Evolutionary conservation across 805 yeast genomes (phyloP).

Genomic region (Diddensiella transvaalensis): DNA sequence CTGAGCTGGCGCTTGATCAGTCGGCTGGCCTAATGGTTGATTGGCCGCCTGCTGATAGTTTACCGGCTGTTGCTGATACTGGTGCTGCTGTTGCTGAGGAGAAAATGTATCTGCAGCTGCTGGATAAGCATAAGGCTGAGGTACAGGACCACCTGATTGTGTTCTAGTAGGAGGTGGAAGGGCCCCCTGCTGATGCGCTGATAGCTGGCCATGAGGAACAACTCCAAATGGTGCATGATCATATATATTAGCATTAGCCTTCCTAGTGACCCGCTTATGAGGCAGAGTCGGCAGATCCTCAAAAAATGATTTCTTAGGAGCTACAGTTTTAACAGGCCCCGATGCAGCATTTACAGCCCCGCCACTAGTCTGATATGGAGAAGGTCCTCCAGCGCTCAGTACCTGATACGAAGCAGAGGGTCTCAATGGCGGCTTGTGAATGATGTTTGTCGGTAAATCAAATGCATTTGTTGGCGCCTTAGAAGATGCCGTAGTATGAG

Average conservation of each 20-base stretch:
- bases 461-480: constrained; percentile 27
- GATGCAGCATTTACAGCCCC: constrained; percentile 1
- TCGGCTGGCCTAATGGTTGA: background rate
- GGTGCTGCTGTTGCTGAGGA: constrained; percentile 13
- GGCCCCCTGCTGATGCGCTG: background rate
- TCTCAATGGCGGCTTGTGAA: constrained; percentile 27
- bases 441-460: constrained; percentile 33
- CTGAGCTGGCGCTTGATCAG: background rate
- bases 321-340: constrained; percentile 15
- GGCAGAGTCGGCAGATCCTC: constrained; percentile 52
- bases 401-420: constrained; percentile 23
- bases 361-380: background rate
- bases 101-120: background rate
- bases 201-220: too few relatives aligned
- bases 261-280: constrained; percentile 22
- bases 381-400: background rate
- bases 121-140: background rate
- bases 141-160: constrained; percentile 15
- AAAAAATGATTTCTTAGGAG: constrained; percentile 47
- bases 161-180: constrained; percentile 8
- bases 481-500: constrained; percentile 6
- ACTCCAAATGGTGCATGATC: constrained; percentile 3
- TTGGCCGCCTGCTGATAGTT: background rate
- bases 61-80: background rate
- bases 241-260: constrained; percentile 14